Base-by-base conservation (phyloP, 257 asterid genomes). In the Solanum piurae region DNA sequence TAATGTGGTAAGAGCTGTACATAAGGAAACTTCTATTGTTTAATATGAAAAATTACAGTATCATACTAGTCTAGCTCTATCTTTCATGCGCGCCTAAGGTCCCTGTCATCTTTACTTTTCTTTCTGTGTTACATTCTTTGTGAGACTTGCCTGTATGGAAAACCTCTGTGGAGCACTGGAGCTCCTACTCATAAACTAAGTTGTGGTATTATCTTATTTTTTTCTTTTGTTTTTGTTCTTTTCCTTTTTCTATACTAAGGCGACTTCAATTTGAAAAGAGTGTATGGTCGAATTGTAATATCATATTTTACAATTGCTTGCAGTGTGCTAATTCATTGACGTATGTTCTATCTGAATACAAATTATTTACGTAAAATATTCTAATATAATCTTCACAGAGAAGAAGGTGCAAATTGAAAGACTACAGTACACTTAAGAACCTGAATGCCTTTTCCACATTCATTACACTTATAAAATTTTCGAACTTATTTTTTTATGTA, bases 1-100 rank as follows among this genome's bases (percentile, higher is more conserved):
- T 87, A 94, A 94, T 86, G 88, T 93, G 95, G 99, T 95, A 90
- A 83, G 90, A 68, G 44, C 31, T 49, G 25, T 49, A 10, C 44
- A 29, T 31, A 6, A 49, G 44, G 85, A 27, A 79, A 25, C 27
- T 16, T 79, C 0, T 79, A 27, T 27, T 79, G 33, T 42, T 13
- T 25, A 80, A 10, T 2, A 16, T 46, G 85, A 46, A 46, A 80
- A 46, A 27, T 16, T 46, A 80, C 85, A 46, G 85, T 9, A 4
- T 18, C 68, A 80, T 80, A 80, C 5, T 42, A 5, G 68, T 80
- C 68, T 80, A 80, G 66, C 40, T 80, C 69, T 21, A 82, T 49
- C 29, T 49, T 27, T 29, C 69, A 18, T 49, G 42, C 0, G 0
- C 2, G 6, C 44, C 71, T 49, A 21, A 49, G 69, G 68, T 49